Evolutionary conservation across 768 basidiomycete genomes (phyloP), one percentile per base, ranked within the genome.

Genomic region (Kwoniella botswanensis): DNA sequence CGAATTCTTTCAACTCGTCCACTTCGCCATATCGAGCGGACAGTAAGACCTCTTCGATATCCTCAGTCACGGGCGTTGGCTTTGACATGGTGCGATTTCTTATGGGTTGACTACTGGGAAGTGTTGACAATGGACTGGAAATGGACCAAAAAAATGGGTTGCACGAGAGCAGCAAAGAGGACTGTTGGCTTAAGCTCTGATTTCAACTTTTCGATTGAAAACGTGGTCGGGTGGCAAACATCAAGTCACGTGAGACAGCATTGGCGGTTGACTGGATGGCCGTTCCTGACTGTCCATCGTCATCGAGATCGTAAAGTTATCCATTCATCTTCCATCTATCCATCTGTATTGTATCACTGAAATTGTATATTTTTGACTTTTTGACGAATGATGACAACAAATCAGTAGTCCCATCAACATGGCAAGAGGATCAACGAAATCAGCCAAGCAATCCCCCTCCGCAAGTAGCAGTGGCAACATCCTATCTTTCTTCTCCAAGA

Each of bases 21-120:
- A 93, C 84, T 73, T 96, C 94, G 52, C 94, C 94, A 82, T 93
- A 96, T 81, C 94, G 88, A 81, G 91, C 91, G 22, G 91, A 87
- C 5, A 95, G 89, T 13, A 98, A 85, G 60, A 95, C 81, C 3
- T 96, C 92, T 54, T 92, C 89, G 58, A 82, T 24, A 41, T 85
- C 83, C 52, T 86, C 85, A 7, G 64, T 57, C 2, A 80, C 74
- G 13, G 85, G 85, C 57, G 57, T 54, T 58, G 71, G 29, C 50
- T 26, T 68, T 54, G 65, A 66, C 63, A 68, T 66, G 58, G 26
- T 63, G 54, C 59, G n/a, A 5, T 56, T 21, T 1, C 7, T 56
- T n/a, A 17, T 24, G 55, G 22, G 24, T 56, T n/a, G 55, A 56
- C 22, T 5, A 56, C 4, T n/a, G 21, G n/a, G 17, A 24, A 12